Conservation (phyloP, 768 basidiomycete genomes). For the Boletus coccyginus region DNA sequence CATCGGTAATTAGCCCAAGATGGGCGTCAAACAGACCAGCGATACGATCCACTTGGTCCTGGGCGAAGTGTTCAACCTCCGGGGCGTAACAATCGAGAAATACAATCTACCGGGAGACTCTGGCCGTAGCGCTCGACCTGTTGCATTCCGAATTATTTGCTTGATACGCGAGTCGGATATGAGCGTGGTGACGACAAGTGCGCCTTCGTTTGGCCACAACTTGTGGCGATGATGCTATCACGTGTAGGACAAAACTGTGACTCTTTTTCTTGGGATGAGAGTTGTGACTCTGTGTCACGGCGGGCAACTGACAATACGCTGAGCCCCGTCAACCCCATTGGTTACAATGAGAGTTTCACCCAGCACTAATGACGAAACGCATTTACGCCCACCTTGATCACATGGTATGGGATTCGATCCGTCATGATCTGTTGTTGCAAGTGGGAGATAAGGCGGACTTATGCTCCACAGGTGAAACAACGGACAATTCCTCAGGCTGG, state of each 20-base stretch:
- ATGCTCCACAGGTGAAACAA: too few species aligned
- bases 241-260: not conserved
- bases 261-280: too few species aligned
- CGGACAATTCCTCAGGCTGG: too few species aligned
- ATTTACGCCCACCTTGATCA: too few species aligned
- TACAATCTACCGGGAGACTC: conserved; percentile 47
- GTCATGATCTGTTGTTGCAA: too few species aligned
- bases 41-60: conserved; percentile 77
- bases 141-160: conserved; percentile 9
- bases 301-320: too few species aligned
- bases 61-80: conserved; percentile 12
- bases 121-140: conserved; percentile 43
- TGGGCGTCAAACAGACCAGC: conserved; percentile 57
- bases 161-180: not conserved
- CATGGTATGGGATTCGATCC: too few species aligned
- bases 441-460: too few species aligned
- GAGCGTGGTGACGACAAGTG: not conserved
- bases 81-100: not conserved
- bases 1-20: conserved; percentile 63
- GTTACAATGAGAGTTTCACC: too few species aligned
- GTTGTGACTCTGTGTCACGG: too few species aligned
- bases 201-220: not conserved
- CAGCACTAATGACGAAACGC: too few species aligned
- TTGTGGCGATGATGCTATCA: not conserved
- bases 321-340: too few species aligned